Percentiles rank a stretch among this genome's conserved stretches.
phyloP scores from a whole-genome alignment of 2,329 filamentous ascomycete genomes.

The Mycogone perniciosa region DNA sequence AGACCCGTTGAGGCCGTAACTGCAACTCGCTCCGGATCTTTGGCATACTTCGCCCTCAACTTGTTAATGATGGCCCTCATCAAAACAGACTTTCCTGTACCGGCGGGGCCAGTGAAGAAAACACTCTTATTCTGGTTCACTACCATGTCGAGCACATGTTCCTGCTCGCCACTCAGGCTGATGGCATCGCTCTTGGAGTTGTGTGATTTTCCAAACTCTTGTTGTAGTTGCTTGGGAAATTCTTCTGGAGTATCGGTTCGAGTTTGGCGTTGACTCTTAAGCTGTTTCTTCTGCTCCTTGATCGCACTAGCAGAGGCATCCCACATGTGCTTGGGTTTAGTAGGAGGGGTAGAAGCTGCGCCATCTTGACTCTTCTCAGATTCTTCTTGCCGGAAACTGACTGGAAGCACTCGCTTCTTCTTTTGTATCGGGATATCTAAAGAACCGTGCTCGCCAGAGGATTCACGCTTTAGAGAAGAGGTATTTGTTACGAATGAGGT shows the following conservation, averaged over 20 bases:
- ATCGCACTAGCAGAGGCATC: conserved; percentile 67
- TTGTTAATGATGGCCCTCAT: conserved; percentile 85
- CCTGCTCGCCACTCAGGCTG: conserved; percentile 79
- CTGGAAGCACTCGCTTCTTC: conserved; percentile 56
- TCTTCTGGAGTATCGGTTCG: conserved; percentile 33
- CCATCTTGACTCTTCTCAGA: conserved; percentile 22
- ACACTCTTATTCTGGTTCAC: conserved; percentile 76
- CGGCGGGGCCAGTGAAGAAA: conserved; percentile 96
- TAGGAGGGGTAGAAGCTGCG: conserved; percentile 22
- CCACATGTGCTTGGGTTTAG: conserved; percentile 48
- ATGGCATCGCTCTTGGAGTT: conserved; percentile 45
- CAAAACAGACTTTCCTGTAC: conserved; percentile 93
- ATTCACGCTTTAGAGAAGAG: conserved; percentile 37
- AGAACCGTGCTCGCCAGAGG: conserved; percentile 26
- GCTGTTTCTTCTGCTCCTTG: conserved; percentile 70
- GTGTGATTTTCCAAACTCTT: conserved; percentile 17
- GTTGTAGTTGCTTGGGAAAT: conserved; percentile 19
- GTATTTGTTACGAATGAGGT: conserved; percentile 16
- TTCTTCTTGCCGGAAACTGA: conserved; percentile 31
- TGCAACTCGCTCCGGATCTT: conserved; percentile 77
- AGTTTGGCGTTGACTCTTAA: conserved; percentile 49
- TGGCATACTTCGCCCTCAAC: conserved; percentile 66
- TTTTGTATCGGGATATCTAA: conserved; percentile 21
- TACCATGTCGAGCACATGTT: conserved; percentile 75
- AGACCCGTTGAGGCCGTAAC: conserved; percentile 94